Percentiles rank a stretch among this genome's conserved stretches.
These are phyloP conservation scores for Meyerozyma guilliermondii DNA, from an alignment of 1,139 yeast species.

Conservation along the genomic window DNA sequence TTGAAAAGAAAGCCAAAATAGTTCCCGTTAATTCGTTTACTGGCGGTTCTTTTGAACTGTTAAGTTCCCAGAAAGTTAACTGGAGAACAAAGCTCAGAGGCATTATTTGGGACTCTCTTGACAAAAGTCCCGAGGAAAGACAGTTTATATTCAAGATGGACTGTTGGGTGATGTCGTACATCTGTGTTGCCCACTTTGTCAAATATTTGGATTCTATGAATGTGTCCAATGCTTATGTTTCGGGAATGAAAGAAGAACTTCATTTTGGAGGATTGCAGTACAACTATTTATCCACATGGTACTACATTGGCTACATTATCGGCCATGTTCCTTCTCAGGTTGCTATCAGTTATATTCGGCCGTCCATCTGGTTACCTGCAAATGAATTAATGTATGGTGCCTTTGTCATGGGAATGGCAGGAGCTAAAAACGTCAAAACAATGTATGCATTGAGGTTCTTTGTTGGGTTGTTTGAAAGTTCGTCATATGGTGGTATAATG, in stretches of 20 bases:
- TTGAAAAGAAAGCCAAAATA: too few relatives aligned
- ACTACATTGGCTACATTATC: conserved; percentile 12
- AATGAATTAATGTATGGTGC: conserved; percentile 13
- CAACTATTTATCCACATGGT: conserved; percentile 9
- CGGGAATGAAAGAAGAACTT: conserved; percentile 12
- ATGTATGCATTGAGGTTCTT: conserved; percentile 15
- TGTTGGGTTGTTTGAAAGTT: conserved; percentile 13
- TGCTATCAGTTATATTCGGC: conserved; percentile 9
- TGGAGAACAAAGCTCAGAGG: too few relatives aligned
- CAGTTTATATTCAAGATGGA: conserved; percentile 12
- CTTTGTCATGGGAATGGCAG: conserved; percentile 14
- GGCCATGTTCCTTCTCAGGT: conserved; percentile 13
- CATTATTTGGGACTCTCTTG: too few relatives aligned
- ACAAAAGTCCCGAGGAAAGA: conserved; percentile 8
- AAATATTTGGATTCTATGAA: conserved; percentile 15
- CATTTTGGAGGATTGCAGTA: conserved; percentile 10
- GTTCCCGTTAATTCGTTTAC: too few relatives aligned
- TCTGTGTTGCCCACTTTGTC: conserved; percentile 14
- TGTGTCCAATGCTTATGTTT: conserved; percentile 10
- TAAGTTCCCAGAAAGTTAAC: too few relatives aligned
- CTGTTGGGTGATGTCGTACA: conserved; percentile 13
- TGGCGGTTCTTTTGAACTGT: too few relatives aligned
- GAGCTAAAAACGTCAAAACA: conserved; percentile 14
- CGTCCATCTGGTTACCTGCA: conserved; percentile 11
- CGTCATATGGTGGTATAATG: conserved; percentile 11